Conservation (phyloP, 2,329 filamentous ascomycete species). For the Magnaporthiopsis incrustans region DNA sequence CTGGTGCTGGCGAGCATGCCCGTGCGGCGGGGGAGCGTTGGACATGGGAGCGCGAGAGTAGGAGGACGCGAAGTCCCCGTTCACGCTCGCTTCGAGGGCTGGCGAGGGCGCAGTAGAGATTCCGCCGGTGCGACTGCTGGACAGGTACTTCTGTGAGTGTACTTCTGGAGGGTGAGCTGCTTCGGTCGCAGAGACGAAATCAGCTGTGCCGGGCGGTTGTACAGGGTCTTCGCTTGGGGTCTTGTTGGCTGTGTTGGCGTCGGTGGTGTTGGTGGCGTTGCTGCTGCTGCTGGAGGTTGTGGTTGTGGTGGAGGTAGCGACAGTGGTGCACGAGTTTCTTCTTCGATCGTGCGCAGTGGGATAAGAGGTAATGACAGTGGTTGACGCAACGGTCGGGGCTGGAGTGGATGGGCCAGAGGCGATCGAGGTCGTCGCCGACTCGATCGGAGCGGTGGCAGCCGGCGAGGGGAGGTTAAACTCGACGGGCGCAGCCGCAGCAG, state of each 20-base stretch:
- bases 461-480: background rate
- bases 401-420: background rate
- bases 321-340: too few species aligned
- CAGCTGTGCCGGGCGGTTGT: too few species aligned
- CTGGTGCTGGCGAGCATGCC: slow-evolving; percentile 10
- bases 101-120: background rate
- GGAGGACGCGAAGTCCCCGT: slow-evolving; percentile 3
- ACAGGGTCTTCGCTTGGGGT: slow-evolving; percentile 1
- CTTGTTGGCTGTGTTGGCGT: too few species aligned
- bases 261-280: too few species aligned
- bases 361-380: too few species aligned
- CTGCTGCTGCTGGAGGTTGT: slow-evolving; percentile 8
- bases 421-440: background rate
- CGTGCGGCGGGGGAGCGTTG: slow-evolving; percentile 13
- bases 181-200: too few species aligned
- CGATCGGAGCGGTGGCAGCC: background rate
- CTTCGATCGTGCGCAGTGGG: too few species aligned
- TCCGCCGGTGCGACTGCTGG: too few species aligned
- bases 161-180: too few species aligned
- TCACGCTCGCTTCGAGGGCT: background rate
- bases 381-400: too few species aligned
- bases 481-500: too few species aligned
- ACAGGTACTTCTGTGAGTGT: too few species aligned
- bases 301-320: slow-evolving; percentile 7
- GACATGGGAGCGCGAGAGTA: slow-evolving; percentile 15